Conservation (phyloP, 345 rosid genomes). For the Camelina sativa region DNA sequence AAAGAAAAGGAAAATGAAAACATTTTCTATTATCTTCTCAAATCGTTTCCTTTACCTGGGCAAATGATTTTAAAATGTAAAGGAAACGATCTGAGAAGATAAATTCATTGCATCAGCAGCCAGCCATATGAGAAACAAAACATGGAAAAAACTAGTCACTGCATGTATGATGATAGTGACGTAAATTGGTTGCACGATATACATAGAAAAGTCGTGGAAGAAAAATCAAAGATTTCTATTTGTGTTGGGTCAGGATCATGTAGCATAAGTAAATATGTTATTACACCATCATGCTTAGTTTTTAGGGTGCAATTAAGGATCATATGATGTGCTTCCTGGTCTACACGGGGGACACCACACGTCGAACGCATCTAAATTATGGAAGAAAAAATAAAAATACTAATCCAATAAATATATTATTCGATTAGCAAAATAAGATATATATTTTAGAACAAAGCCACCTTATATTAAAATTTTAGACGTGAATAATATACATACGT, state of each 20-base stretch:
- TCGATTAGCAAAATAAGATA: not conserved
- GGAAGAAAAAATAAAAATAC: not conserved
- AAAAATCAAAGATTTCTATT: not conserved
- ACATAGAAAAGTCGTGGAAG: not conserved
- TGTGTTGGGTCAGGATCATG: not conserved
- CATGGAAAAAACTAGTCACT: not conserved
- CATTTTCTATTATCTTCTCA: too few relatives aligned
- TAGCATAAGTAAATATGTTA: not conserved
- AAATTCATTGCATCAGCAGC: not conserved
- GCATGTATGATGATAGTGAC: too few relatives aligned
- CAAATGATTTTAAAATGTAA: not conserved
- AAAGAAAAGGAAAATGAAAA: too few relatives aligned
- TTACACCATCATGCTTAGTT: not conserved
- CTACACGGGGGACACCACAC: constrained; percentile 1
- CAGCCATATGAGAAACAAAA: too few relatives aligned
- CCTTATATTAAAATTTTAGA: too few relatives aligned
- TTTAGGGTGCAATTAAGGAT: not conserved
- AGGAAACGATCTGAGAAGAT: not conserved
- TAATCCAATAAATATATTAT: not conserved
- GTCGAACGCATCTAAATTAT: not conserved
- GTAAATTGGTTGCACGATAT: too few relatives aligned
- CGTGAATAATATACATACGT: too few relatives aligned
- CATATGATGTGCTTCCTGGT: not conserved
- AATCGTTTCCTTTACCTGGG: too few relatives aligned
- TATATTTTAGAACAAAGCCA: too few relatives aligned